These are phyloP conservation scores for Leucocoprinus leucothites DNA, from an alignment of 768 basidiomycete genomes.

Conservation along the genomic window DNA sequence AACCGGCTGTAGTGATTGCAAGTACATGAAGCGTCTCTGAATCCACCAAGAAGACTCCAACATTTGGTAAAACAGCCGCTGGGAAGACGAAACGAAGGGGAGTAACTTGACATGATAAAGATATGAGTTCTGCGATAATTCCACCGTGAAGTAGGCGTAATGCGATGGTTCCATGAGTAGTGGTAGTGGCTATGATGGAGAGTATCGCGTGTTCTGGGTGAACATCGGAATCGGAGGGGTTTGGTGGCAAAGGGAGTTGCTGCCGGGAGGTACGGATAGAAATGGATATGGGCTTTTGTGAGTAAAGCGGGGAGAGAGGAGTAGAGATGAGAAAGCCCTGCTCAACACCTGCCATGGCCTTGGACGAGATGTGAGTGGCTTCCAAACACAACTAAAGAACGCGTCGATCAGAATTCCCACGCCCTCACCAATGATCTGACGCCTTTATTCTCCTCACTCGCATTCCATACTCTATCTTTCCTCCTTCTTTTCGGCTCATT, in stretches of 20 bases:
- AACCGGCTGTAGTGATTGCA: constrained; percentile 62
- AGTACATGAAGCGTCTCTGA: constrained; percentile 64
- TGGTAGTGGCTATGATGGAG: constrained; percentile 54
- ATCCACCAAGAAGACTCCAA: constrained; percentile 59
- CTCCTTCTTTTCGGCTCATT: background rate
- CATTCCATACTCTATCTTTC: background rate
- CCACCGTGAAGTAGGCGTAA: constrained; percentile 74
- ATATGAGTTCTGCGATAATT: constrained; percentile 70
- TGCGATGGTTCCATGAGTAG: constrained; percentile 61
- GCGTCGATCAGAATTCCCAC: constrained; percentile 11
- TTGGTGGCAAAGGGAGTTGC: constrained; percentile 45
- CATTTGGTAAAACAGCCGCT: constrained; percentile 58
- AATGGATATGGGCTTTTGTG: constrained; percentile 47
- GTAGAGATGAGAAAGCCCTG: constrained; percentile 49
- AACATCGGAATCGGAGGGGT: constrained; percentile 38
- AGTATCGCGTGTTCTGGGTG: constrained; percentile 73
- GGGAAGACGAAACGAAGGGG: constrained; percentile 81
- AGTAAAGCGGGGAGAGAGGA: constrained; percentile 63
- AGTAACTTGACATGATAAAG: constrained; percentile 60
- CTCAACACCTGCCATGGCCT: constrained; percentile 25
- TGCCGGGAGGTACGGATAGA: constrained; percentile 59
- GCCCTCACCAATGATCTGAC: background rate
- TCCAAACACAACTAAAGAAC: background rate
- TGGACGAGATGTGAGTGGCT: background rate
- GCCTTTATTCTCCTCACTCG: background rate